Conservation (phyloP, 116 monocot genomes). For the Posidonia oceanica region DNA sequence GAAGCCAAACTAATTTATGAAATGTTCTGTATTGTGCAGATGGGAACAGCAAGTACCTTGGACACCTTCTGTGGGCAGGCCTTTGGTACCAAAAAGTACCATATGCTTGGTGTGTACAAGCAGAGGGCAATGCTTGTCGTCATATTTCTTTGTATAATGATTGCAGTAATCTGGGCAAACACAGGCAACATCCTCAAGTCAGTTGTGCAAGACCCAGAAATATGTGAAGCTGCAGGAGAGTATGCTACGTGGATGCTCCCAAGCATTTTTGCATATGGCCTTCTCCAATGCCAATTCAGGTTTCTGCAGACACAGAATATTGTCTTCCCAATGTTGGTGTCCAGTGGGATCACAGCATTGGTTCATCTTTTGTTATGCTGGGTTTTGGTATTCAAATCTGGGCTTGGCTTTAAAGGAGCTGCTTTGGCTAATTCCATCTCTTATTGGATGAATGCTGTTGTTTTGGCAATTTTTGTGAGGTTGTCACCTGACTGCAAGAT, state of each 20-base stretch:
- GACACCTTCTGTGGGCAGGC: slow-evolving; percentile 64
- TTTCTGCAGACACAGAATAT: slow-evolving; percentile 44
- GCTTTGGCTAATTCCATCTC: slow-evolving; percentile 29
- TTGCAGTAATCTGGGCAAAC: slow-evolving; percentile 38
- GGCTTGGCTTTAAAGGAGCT: slow-evolving; percentile 28
- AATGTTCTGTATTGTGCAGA: slow-evolving; percentile 1
- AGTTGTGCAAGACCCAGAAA: slow-evolving; percentile 27
- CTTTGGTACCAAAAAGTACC: slow-evolving; percentile 34
- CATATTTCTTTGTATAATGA: slow-evolving; percentile 7
- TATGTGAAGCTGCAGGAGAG: slow-evolving; percentile 24
- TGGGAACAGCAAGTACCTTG: slow-evolving; percentile 55
- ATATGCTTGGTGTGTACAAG: slow-evolving; percentile 54
- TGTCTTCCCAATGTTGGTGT: slow-evolving; percentile 21
- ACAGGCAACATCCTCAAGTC: slow-evolving; percentile 25
- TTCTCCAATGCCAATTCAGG: slow-evolving; percentile 30
- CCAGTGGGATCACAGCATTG: slow-evolving; percentile 18
- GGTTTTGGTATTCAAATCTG: slow-evolving; percentile 19
- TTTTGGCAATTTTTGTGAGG: slow-evolving; percentile 22
- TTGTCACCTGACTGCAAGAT: slow-evolving; percentile 21
- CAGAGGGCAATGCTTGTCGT: slow-evolving; percentile 45
- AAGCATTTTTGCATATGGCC: slow-evolving; percentile 20
- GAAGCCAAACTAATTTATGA: no score
- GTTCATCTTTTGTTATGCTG: slow-evolving; percentile 29
- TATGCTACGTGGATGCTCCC: slow-evolving; percentile 46
- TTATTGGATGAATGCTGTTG: slow-evolving; percentile 27